These are phyloP conservation scores for Globisporangium okanoganense DNA, from an alignment of 352 stramenopile species.

Conservation along the genomic window DNA sequence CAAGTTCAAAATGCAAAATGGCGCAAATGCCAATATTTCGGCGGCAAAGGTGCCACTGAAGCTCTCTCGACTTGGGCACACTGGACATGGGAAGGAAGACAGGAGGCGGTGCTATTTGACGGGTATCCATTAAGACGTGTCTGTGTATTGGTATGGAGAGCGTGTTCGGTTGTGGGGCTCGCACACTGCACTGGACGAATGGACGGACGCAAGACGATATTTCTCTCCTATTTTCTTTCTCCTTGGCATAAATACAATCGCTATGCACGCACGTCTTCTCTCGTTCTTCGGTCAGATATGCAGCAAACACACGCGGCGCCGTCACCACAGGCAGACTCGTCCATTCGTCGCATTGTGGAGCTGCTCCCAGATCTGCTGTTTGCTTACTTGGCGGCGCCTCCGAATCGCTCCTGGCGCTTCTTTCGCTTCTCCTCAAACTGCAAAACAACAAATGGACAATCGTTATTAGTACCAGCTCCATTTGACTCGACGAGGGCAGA, in stretches of 20 bases:
- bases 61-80: not conserved
- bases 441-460: not conserved
- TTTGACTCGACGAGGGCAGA: slow-evolving; percentile 6
- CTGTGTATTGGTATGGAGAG: not conserved
- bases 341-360: slow-evolving; percentile 6
- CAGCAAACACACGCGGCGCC: not conserved
- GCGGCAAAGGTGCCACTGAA: not conserved
- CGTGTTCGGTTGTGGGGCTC: not conserved
- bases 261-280: not conserved
- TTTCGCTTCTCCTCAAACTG: slow-evolving; percentile 75
- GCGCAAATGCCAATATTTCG: not conserved
- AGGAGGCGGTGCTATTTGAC: not conserved
- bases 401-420: slow-evolving; percentile 72
- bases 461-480: not conserved
- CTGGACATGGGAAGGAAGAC: not conserved
- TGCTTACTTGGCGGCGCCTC: slow-evolving; percentile 16
- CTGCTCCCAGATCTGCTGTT: slow-evolving; percentile 6
- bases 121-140: not conserved
- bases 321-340: slow-evolving; percentile 3
- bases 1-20: not conserved
- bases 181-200: slow-evolving; percentile 9
- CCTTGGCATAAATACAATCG: slow-evolving; percentile 9
- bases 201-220: slow-evolving; percentile 4
- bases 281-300: not conserved
- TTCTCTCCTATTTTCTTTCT: not conserved